Evolutionary conservation across 345 rosid species (phyloP), one percentile per base, ranked within the genome.

Genomic region (Noccaea caerulescens): DNA sequence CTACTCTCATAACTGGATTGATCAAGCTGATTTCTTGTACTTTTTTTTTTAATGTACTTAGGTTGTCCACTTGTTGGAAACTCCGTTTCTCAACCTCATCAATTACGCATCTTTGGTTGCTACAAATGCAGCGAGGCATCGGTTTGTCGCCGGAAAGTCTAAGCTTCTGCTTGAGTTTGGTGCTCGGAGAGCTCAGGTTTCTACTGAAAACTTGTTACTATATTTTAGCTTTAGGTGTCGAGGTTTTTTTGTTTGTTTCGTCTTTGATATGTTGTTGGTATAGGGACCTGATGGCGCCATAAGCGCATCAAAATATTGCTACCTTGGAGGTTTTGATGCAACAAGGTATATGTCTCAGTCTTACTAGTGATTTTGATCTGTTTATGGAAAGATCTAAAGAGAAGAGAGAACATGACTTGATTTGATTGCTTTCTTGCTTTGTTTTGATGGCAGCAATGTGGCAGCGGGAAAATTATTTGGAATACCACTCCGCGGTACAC

Each of bases 251-350:
- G 30, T 27, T 12, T 43, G 54, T 14, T 72, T 32, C 66, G n/a
- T 61, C 43, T 46, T 44, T 81, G 41, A 71, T 70, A 70, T 69
- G 65, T 32, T 27, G 2, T 62, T 71, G 25, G 45, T 69, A 27
- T 56, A 43, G 96, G 98, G 98, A 59, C 98, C 98, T 27, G 98
- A 93, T 77, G 98, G 98, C 3, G 98, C 89, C 34, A 79, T 93
- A 57, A 75, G 88, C 3, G 98, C 98, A 25, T 93, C 98, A 60
- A 93, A 85, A 36, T 93, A 93, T 68, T 83, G 97, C 77, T 93
- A 93, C 61, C 62, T 90, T 30, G 30, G 30, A 27, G 30, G 30
- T 27, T 27, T 27, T 27, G 30, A 27, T 27, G 30, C 3, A 27
- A 27, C 98, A 61, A 93, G 98, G 98, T 82, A 82, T 82, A 82